Evolutionary conservation across 2,329 filamentous ascomycete species (phyloP), one percentile per base, ranked within the genome.

Genomic region (Ascochyta pisi): DNA sequence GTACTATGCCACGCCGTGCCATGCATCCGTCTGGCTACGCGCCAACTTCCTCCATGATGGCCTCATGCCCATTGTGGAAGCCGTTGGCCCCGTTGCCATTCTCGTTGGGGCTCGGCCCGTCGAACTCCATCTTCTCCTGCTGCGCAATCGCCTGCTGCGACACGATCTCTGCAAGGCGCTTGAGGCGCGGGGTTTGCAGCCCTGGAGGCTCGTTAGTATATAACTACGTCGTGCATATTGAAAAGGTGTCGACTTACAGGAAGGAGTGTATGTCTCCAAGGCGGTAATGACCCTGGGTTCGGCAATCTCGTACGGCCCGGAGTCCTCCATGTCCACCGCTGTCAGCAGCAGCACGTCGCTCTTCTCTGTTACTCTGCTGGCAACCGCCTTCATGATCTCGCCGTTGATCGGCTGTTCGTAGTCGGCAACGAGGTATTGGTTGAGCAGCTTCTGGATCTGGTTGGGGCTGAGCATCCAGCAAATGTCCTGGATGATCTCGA

Each of bases 381-480:
- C 95, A 49, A 99, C 96, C 7, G 95, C 95, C 81, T 99, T 99
- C 95, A 99, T 99, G 74, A 99, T 99, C 77, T 99, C 95, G 73
- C 94, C 95, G 71, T 99, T 98, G 78, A 99, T 99, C 34, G 95
- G 95, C 79, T 98, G 95, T 79, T 99, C 95, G 77, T 99, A 99
- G 78, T 99, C 95, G 57, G 95, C 95, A 54, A 99, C 94, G 44
- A 99, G 86, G 75, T 99, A 99, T 78, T 99, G 95, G 79, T 99
- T 99, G 64, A 99, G 84, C 31, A 99, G 86, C 81, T 99, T 99
- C 78, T 99, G 95, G 62, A 99, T 99, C 78, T 99, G 95, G 79
- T 97, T 98, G 48, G 95, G 95, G 1, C 94, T 97, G 49, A 99
- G 85, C 94, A 98, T 98, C 94, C 94, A 98, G 85, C 95, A 99